Base-by-base conservation (phyloP, 768 basidiomycete species). In the Clavaria fumosa region DNA sequence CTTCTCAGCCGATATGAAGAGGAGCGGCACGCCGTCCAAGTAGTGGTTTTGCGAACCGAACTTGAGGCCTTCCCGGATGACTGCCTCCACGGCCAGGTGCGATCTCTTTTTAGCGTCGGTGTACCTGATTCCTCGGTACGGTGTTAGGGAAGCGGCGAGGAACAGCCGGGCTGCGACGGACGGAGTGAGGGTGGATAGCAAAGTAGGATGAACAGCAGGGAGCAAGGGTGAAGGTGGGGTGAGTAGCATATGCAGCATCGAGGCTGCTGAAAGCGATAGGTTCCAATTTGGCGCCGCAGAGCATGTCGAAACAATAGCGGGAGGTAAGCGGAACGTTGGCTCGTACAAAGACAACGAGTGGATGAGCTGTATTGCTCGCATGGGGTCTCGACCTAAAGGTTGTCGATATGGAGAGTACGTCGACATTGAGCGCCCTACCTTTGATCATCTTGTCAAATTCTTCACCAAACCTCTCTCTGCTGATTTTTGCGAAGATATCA, bases 391-490 rank as follows among this genome's bases (percentile, higher is more conserved):
- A 15, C 78, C 90, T 91, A 41, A 37, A 30, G 34, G 15, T n/a
- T 7, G 18, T 34, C 28, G 36, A 19, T 32, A 39, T 35, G 21
- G 43, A 7, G 27, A 24, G 28, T 17, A 36, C 17, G 37, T 43
- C 21, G n/a, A 36, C 15, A 30, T 28, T 28, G 17, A 10, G 14
- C 7, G 23, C 7, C n/a, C 17, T 32, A 79, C 93, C 79, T 63
- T 76, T 76, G 53, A 97, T 67, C 84, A 96, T 97, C 55, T 97
- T 99, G 44, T 81, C 72, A 10, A 97, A 50, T 55, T 99, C 95
- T 44, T 82, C 82, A 1, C 91, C 91, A 4, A 90, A 73, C 12
- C 95, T 72, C 59, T 97, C 95, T 36, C 86, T 72, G 23, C 81
- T 80, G 32, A 99, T 83, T 53, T 96, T 95, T 1, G 62, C 64